phyloP scores from a whole-genome alignment of 164 flowering plant genomes.

The Pachysandra terminalis region DNA sequence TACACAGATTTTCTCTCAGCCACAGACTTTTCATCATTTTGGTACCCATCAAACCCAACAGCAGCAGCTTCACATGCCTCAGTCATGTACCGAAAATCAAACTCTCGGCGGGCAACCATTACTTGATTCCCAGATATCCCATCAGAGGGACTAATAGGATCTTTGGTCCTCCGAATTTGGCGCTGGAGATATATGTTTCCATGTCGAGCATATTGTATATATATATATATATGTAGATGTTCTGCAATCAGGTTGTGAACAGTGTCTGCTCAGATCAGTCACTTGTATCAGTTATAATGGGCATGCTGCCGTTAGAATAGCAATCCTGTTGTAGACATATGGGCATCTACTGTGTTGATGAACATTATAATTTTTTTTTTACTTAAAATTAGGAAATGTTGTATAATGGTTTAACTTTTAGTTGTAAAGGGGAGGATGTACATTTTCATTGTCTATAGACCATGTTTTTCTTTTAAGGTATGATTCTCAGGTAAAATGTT shows the following conservation, averaged over 20 bases:
- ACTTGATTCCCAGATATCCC: constrained; percentile 53
- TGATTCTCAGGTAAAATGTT: no score
- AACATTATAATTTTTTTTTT: neutral
- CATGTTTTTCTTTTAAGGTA: no score
- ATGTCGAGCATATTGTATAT: constrained; percentile 23
- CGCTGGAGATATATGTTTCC: constrained; percentile 1
- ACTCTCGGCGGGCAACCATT: constrained; percentile 36
- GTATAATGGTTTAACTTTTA: no score
- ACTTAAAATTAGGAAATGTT: no score
- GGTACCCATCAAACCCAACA: constrained; percentile 42
- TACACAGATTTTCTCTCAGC: constrained; percentile 42
- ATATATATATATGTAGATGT: constrained; percentile 18
- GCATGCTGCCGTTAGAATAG: constrained; percentile 10
- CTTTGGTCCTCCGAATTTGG: neutral
- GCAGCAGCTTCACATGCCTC: constrained; percentile 40
- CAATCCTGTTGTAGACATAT: constrained; percentile 4
- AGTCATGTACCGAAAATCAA: constrained; percentile 35
- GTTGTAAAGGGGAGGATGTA: no score
- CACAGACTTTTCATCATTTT: constrained; percentile 35
- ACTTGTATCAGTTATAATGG: constrained; percentile 8
- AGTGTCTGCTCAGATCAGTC: constrained; percentile 14
- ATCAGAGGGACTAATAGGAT: constrained; percentile 26
- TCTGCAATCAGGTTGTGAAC: constrained; percentile 26
- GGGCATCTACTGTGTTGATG: constrained; percentile 7
- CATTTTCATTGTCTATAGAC: no score